Percentiles rank a stretch among this genome's conserved stretches.
phyloP scores from a whole-genome alignment of 257 asterid genomes.

The Solanum medicagineum region DNA sequence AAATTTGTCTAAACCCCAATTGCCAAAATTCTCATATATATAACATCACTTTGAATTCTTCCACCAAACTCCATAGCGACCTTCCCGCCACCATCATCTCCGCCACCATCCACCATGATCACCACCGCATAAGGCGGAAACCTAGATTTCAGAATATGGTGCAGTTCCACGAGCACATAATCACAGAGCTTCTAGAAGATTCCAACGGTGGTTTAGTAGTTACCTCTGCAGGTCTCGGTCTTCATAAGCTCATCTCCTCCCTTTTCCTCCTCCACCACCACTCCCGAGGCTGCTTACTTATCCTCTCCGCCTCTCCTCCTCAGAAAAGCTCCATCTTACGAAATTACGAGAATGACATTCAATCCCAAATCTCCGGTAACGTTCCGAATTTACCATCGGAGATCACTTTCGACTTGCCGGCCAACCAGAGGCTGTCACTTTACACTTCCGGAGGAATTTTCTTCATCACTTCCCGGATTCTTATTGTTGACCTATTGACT shows the following conservation, averaged over 20 bases:
- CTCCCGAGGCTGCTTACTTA: slow-evolving; percentile 64
- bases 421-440: slow-evolving; percentile 53
- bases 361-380: neutral
- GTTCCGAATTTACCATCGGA: slow-evolving; percentile 24
- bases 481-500: slow-evolving; percentile 84
- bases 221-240: slow-evolving; percentile 77
- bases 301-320: slow-evolving; percentile 68
- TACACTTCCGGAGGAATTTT: slow-evolving; percentile 66
- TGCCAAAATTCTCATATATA: neutral
- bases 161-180: slow-evolving; percentile 74
- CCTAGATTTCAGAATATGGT: slow-evolving; percentile 30
- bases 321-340: slow-evolving; percentile 38
- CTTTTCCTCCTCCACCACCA: slow-evolving; percentile 78
- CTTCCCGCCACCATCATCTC: slow-evolving; percentile 11
- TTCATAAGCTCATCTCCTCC: slow-evolving; percentile 57
- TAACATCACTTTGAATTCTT: neutral
- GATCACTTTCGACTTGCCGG: slow-evolving; percentile 70
- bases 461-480: slow-evolving; percentile 74
- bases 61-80: neutral
- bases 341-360: slow-evolving; percentile 5
- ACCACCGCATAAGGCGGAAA: neutral
- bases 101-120: neutral
- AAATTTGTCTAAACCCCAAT: neutral
- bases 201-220: slow-evolving; percentile 71
- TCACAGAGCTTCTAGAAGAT: slow-evolving; percentile 72